These are phyloP conservation scores for Pythium aphanidermatum DNA, from an alignment of 352 stramenopile species.

Conservation along the genomic window DNA sequence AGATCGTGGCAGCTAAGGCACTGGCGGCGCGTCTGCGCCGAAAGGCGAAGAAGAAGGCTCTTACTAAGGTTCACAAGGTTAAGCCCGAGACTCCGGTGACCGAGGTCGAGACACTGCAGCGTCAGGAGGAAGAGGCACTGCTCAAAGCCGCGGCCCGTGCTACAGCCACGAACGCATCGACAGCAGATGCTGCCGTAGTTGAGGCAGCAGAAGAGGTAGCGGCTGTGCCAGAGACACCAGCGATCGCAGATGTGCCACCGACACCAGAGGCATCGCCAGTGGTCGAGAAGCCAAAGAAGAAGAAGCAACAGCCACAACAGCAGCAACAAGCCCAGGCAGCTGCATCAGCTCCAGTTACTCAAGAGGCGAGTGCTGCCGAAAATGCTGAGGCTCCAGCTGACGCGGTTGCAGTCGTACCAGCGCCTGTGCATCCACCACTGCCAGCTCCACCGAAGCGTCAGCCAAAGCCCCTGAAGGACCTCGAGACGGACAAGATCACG, in stretches of 20 bases:
- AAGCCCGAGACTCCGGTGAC: slow-evolving; percentile 6
- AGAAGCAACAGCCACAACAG: too few relatives aligned
- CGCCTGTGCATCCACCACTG: not conserved
- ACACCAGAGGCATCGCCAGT: not conserved
- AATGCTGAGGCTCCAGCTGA: too few relatives aligned
- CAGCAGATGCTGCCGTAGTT: too few relatives aligned
- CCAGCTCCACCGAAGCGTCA: slow-evolving; percentile 3
- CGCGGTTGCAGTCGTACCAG: too few relatives aligned
- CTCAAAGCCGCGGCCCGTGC: not conserved
- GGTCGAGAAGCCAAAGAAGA: not conserved
- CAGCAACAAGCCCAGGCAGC: too few relatives aligned
- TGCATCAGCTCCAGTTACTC: too few relatives aligned
- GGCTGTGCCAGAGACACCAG: too few relatives aligned
- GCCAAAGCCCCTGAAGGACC: slow-evolving; percentile 27
- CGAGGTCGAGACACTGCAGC: not conserved
- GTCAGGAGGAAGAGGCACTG: slow-evolving; percentile 3
- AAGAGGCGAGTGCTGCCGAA: too few relatives aligned
- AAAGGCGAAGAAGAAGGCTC: slow-evolving; percentile 21
- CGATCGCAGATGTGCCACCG: too few relatives aligned
- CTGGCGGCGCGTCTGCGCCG: slow-evolving; percentile 18
- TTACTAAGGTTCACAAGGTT: slow-evolving; percentile 9
- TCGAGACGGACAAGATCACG: slow-evolving; percentile 59
- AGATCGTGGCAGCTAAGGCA: slow-evolving; percentile 17
- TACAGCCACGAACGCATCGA: not conserved
- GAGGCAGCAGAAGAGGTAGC: too few relatives aligned